phyloP scores from a whole-genome alignment of 140 eudicot genomes.

The Oenanthe javanica region DNA sequence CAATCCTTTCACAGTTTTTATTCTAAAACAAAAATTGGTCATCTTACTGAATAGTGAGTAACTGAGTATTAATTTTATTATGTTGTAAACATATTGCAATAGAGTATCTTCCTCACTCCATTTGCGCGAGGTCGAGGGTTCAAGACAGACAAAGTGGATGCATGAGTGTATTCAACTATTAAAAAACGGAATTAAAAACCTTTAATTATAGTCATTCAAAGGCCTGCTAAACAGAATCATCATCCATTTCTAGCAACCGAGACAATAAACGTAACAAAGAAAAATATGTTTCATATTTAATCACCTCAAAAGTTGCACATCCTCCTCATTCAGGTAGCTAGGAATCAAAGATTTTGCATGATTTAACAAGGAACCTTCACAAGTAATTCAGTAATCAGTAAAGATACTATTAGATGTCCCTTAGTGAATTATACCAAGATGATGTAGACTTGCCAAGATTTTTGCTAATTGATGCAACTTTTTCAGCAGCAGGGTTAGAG shows the following conservation, averaged over 20 bases:
- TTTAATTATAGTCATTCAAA: neutral
- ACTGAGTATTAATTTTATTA: neutral
- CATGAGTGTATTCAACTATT: neutral
- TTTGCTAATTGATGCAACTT: conserved; percentile 39
- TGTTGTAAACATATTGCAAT: neutral
- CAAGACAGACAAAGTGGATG: neutral
- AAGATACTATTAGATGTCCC: neutral
- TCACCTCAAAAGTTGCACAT: conserved; percentile 85
- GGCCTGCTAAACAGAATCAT: neutral
- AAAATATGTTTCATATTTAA: neutral
- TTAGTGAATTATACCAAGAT: neutral
- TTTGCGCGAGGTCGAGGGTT: neutral
- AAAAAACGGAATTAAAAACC: neutral
- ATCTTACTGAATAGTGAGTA: neutral
- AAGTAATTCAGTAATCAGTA: conserved; percentile 19
- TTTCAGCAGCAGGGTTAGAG: conserved; percentile 35
- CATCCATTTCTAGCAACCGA: neutral
- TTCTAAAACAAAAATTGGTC: neutral
- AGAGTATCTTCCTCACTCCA: neutral
- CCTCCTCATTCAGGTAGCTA: conserved; percentile 75
- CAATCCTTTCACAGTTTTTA: neutral
- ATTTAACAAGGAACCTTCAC: conserved; percentile 70
- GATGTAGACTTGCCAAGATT: conserved; percentile 51
- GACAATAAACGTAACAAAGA: neutral
- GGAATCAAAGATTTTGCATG: conserved; percentile 89